Evolutionary conservation across 2,329 filamentous ascomycete species (phyloP), one percentile per base, ranked within the genome.

Genomic region (Fusarium setosum): DNA sequence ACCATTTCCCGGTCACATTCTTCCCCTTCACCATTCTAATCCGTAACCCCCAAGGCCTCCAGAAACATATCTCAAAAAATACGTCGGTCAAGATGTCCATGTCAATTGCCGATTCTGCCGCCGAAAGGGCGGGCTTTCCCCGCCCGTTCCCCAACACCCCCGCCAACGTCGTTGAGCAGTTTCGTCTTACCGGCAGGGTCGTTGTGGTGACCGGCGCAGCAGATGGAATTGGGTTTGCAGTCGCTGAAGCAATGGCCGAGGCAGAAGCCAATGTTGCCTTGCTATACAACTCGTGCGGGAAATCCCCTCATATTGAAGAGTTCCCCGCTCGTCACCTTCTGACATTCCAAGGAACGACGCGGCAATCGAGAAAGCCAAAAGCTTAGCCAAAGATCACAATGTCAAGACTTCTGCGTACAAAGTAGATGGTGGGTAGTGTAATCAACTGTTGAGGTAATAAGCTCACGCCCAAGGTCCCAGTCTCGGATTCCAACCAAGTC

Each of bases 201-300:
- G 77, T 78, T 0, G 76, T 79, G 9, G 73, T 83, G 2, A 83
- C 74, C 0, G 82, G 81, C 2, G 81, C 80, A 0, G 76, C 79
- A 0, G 80, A 82, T 32, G 82, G 82, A 0, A 79, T 83, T 37
- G 82, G 82, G 0, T 70, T 74, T 31, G 78, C 82, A 0, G 80
- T 82, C 2, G 75, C 80, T 0, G 79, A 84, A 59, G 79, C 76
- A 3, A 79, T 82, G 73, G 81, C 80, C 2, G 82, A 84, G 55
- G 82, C 81, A 1, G 75, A 75, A 2, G 82, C 74, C 0, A 38
- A 79, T 42, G 77, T 84, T 15, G 81, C 63, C 2, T 50, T 76
- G 10, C 71, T 66, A 69, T 76, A 76, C 38, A 73, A 74, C 59
- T 68, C 70, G 67, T 73, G 32, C 56, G 70, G 67, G 10, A 5